A percentile compares a stretch with the other conserved stretches of the same genome.
Evolutionary conservation across 2,329 filamentous ascomycete species (phyloP).

Genomic region (Exophiala calicioides): DNA sequence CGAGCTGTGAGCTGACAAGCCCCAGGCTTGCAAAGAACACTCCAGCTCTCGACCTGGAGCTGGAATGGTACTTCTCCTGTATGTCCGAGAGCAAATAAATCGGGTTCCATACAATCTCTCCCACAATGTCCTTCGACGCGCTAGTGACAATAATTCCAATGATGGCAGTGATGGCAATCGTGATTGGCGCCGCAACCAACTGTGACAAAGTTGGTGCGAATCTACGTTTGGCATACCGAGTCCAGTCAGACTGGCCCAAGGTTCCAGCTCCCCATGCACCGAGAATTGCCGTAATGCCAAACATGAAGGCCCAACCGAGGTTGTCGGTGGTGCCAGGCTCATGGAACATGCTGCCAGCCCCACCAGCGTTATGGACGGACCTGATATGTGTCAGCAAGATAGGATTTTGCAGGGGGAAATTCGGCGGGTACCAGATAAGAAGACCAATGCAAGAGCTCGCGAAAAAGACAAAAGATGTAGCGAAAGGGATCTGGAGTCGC

Average conservation of each 20-base stretch:
- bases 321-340: conserved; percentile 20
- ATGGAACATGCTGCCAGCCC: conserved; percentile 29
- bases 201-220: conserved; percentile 33
- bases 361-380: conserved; percentile 26
- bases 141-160: conserved; percentile 43
- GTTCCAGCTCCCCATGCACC: conserved; percentile 33
- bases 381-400: conserved; percentile 13
- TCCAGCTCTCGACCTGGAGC: conserved; percentile 39
- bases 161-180: conserved; percentile 40
- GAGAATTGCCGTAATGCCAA: conserved; percentile 33
- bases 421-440: conserved; percentile 23
- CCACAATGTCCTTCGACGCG: conserved; percentile 33
- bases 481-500: conserved; percentile 31
- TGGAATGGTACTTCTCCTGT: conserved; percentile 36
- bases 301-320: conserved; percentile 31
- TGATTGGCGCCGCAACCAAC: conserved; percentile 38
- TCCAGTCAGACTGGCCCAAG: conserved; percentile 33
- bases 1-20: conserved; percentile 39
- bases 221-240: conserved; percentile 33
- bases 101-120: conserved; percentile 43
- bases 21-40: conserved; percentile 42
- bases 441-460: conserved; percentile 28
- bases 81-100: conserved; percentile 41
- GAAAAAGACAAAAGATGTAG: conserved; percentile 31
- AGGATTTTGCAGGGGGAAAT: neutral